These are phyloP conservation scores for Ophiostoma sp. DNA, from an alignment of 2,329 filamentous ascomycete genomes.

Conservation along the genomic window DNA sequence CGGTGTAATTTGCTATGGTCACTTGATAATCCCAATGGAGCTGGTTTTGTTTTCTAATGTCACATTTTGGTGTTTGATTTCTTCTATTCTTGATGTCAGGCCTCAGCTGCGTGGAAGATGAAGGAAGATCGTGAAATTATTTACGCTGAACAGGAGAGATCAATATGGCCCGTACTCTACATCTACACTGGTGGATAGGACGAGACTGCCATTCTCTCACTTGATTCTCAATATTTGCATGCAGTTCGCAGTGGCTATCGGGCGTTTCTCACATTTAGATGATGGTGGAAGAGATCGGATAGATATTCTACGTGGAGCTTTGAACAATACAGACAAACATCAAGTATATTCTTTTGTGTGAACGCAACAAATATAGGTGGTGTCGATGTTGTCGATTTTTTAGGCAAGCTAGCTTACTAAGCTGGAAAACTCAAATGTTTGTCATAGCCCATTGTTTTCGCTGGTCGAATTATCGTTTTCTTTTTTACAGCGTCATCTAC, in stretches of 20 bases:
- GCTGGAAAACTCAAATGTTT: neutral
- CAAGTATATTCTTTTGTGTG: neutral
- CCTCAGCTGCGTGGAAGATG: neutral
- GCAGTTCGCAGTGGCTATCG: neutral
- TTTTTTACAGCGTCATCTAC: neutral
- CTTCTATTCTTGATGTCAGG: neutral
- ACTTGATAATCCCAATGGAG: slow-evolving; percentile 16
- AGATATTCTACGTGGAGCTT: neutral
- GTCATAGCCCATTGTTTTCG: no score
- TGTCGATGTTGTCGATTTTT: neutral
- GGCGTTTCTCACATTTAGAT: neutral
- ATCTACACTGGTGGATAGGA: neutral
- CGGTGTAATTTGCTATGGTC: slow-evolving; percentile 17
- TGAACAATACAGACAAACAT: neutral
- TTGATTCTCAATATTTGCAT: neutral
- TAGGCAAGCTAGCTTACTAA: neutral
- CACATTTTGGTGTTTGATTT: slow-evolving; percentile 2
- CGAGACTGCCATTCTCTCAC: neutral
- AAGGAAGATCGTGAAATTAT: no score
- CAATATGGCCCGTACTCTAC: no score
- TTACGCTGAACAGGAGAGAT: no score
- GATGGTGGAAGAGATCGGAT: neutral
- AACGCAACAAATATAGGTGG: neutral
- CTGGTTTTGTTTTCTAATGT: neutral
- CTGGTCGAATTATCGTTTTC: neutral